Conservation (phyloP, 2,329 filamentous ascomycete genomes). For the Aureobasidium sp. region DNA sequence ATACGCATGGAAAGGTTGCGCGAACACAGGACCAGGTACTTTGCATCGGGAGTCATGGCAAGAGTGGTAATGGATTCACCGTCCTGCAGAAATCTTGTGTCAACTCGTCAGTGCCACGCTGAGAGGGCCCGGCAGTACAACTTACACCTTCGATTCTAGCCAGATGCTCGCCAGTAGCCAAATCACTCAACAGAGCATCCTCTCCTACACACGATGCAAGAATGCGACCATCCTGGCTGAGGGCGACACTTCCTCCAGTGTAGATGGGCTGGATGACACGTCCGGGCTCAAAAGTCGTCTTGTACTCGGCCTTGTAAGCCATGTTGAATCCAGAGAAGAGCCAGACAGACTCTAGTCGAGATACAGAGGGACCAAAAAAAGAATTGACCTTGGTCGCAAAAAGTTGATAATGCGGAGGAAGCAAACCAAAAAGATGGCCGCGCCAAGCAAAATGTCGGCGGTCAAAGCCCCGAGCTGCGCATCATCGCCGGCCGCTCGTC, state of each 20-base stretch:
- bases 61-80: constrained; percentile 68
- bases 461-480: not conserved
- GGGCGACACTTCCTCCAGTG: constrained; percentile 77
- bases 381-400: constrained; percentile 1
- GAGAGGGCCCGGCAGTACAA: constrained; percentile 21
- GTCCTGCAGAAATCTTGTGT: constrained; percentile 35
- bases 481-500: not conserved
- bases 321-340: constrained; percentile 24
- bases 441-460: constrained; percentile 6
- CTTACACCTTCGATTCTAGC: constrained; percentile 79
- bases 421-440: constrained; percentile 2
- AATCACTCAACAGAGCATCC: constrained; percentile 79
- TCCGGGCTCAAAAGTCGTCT: constrained; percentile 82
- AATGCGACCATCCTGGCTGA: constrained; percentile 73
- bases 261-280: constrained; percentile 87
- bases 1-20: constrained; percentile 94
- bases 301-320: constrained; percentile 51
- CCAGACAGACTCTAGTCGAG: not conserved
- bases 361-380: not conserved
- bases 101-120: constrained; percentile 30
- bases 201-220: constrained; percentile 87
- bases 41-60: constrained; percentile 75
- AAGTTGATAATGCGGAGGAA: not conserved
- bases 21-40: constrained; percentile 84
- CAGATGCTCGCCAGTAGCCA: constrained; percentile 73